phyloP scores from a whole-genome alignment of 352 stramenopile genomes.

The Globisporangium orthogonon region DNA sequence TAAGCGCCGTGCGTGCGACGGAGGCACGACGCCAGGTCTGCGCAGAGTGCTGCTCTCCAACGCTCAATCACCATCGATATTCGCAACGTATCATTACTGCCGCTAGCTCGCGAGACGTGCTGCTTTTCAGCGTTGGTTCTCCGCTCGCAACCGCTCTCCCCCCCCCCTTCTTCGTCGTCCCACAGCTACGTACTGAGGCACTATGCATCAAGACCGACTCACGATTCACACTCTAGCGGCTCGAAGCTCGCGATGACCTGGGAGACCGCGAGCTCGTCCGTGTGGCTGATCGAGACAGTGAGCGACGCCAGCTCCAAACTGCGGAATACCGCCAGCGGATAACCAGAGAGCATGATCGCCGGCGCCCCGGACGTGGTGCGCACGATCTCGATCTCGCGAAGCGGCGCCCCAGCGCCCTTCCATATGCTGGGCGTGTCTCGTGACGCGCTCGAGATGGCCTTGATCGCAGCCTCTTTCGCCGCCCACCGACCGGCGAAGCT shows the following conservation, averaged over 20 bases:
- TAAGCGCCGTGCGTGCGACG: too few relatives aligned
- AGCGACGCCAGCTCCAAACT: constrained; percentile 58
- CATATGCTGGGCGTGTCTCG: constrained; percentile 62
- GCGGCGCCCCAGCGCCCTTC: constrained; percentile 59
- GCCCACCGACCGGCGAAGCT: constrained; percentile 87
- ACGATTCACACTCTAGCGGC: background rate
- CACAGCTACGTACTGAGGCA: background rate
- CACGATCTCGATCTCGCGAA: constrained; percentile 86
- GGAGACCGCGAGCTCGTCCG: constrained; percentile 70
- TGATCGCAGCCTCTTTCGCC: constrained; percentile 88
- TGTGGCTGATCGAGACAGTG: constrained; percentile 87
- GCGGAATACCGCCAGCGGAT: constrained; percentile 72
- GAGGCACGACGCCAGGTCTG: too few relatives aligned
- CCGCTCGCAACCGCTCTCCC: too few relatives aligned
- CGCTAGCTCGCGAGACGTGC: too few relatives aligned
- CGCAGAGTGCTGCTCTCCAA: too few relatives aligned
- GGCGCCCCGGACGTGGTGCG: constrained; percentile 71
- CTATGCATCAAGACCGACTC: background rate
- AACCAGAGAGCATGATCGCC: constrained; percentile 65
- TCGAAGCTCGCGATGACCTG: background rate
- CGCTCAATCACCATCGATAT: too few relatives aligned
- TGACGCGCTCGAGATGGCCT: constrained; percentile 80
- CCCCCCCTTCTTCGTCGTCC: too few relatives aligned
- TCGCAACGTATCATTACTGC: too few relatives aligned
- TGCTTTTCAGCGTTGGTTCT: too few relatives aligned